Percentiles rank a stretch among this genome's conserved stretches.
phyloP scores from a whole-genome alignment of 2,329 filamentous ascomycete genomes.

The Penicillium sp. region DNA sequence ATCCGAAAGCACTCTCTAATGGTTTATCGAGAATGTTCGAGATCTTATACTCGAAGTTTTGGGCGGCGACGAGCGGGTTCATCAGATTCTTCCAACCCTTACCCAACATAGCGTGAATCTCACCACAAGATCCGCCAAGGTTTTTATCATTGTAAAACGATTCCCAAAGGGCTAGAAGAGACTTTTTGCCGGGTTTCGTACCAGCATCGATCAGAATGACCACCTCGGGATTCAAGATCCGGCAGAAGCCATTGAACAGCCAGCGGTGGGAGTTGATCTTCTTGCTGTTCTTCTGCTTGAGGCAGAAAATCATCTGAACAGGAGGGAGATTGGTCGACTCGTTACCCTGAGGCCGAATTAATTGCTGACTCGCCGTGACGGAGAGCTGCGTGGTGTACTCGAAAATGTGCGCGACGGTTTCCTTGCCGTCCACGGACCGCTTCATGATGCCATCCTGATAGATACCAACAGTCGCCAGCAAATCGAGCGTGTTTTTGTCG shows the following conservation, averaged over 20 bases:
- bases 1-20: slow-evolving; percentile 90
- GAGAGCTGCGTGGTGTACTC: slow-evolving; percentile 97
- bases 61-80: slow-evolving; percentile 88
- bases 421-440: slow-evolving; percentile 92
- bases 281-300: slow-evolving; percentile 98
- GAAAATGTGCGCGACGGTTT: slow-evolving; percentile 93
- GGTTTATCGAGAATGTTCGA: slow-evolving; percentile 98
- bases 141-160: slow-evolving; percentile 99
- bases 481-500: slow-evolving; percentile 89
- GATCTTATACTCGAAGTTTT: slow-evolving; percentile 99
- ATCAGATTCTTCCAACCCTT: slow-evolving; percentile 83
- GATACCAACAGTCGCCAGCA: slow-evolving; percentile 89
- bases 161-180: slow-evolving; percentile 89
- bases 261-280: slow-evolving; percentile 99
- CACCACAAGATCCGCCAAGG: slow-evolving; percentile 92
- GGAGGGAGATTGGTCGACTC: slow-evolving; percentile 80
- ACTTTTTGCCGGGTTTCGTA: slow-evolving; percentile 90
- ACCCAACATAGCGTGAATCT: slow-evolving; percentile 96
- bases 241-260: slow-evolving; percentile 95
- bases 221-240: slow-evolving; percentile 92
- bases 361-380: slow-evolving; percentile 89
- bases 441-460: slow-evolving; percentile 99
- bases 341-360: slow-evolving; percentile 85
- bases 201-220: slow-evolving; percentile 93
- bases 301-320: slow-evolving; percentile 97